A percentile compares a stretch with the other conserved stretches of the same genome.
Conservation (phyloP, 495 filamentous ascomycete species). For the Geoglossum glabrum region DNA sequence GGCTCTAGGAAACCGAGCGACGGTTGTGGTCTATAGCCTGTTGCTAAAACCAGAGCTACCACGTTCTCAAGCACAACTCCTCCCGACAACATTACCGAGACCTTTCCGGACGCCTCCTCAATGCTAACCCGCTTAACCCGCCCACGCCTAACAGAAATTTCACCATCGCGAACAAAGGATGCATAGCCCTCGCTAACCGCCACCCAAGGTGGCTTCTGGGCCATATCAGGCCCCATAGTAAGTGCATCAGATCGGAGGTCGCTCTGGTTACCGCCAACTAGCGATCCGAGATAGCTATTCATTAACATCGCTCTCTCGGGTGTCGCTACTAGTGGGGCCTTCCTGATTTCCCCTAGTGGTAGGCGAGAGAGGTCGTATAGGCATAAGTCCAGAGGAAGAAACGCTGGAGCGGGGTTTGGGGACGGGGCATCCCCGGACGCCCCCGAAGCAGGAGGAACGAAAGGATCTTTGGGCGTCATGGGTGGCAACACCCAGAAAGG, state of each 20-base stretch:
- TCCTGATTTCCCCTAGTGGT: conserved; percentile 32
- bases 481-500: conserved; percentile 59
- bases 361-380: conserved; percentile 51
- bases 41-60: conserved; percentile 50
- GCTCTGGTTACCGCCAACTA: conserved; percentile 44
- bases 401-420: conserved; percentile 27
- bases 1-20: conserved; percentile 39
- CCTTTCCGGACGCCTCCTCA: conserved; percentile 7
- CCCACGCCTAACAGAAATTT: conserved; percentile 32
- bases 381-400: conserved; percentile 56
- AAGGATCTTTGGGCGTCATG: conserved; percentile 28
- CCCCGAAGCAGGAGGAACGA: background rate
- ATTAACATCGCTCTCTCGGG: conserved; percentile 28
- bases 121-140: conserved; percentile 10
- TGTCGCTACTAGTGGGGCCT: conserved; percentile 36
- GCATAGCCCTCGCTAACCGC: conserved; percentile 50
- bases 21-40: conserved; percentile 45
- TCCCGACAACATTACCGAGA: conserved; percentile 17
- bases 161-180: conserved; percentile 45
- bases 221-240: conserved; percentile 15
- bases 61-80: conserved; percentile 30
- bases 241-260: conserved; percentile 26
- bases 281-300: conserved; percentile 31
- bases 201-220: conserved; percentile 35
- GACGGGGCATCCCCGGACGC: background rate